Percentiles rank a stretch among this genome's conserved stretches.
phyloP scores from a whole-genome alignment of 768 basidiomycete species.

The Trametopsis cervina region DNA sequence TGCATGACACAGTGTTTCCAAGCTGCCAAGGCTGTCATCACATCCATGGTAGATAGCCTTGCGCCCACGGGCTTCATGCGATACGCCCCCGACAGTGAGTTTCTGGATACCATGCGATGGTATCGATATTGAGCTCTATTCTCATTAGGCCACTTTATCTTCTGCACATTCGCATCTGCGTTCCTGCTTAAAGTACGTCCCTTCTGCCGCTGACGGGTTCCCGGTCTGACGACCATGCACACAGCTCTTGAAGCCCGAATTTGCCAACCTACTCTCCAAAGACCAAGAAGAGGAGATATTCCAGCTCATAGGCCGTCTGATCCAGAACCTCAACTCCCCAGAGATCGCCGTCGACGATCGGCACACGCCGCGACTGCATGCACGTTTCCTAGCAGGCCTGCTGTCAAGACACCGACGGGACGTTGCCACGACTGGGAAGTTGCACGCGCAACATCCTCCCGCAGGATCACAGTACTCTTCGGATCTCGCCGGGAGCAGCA shows the following conservation, averaged over 20 bases:
- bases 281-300: conserved; percentile 67
- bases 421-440: conserved; percentile 50
- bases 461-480: conserved; percentile 13
- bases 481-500: background rate
- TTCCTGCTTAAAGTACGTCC: conserved; percentile 66
- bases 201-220: no score
- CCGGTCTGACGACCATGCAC: background rate
- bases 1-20: conserved; percentile 53
- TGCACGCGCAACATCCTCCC: conserved; percentile 44
- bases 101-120: background rate
- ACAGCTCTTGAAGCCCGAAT: conserved; percentile 69
- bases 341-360: conserved; percentile 77
- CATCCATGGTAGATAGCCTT: conserved; percentile 55
- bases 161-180: conserved; percentile 75
- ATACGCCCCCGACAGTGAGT: conserved; percentile 68
- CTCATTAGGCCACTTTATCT: conserved; percentile 62
- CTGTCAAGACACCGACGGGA: conserved; percentile 65
- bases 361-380: conserved; percentile 75
- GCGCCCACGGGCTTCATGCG: conserved; percentile 72
- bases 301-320: conserved; percentile 62
- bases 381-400: conserved; percentile 71
- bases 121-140: no score
- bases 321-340: conserved; percentile 62
- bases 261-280: conserved; percentile 51
- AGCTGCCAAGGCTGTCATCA: conserved; percentile 60